Conservation (phyloP, 371 early-diverging fungal genomes). For the Circinella minor region DNA sequence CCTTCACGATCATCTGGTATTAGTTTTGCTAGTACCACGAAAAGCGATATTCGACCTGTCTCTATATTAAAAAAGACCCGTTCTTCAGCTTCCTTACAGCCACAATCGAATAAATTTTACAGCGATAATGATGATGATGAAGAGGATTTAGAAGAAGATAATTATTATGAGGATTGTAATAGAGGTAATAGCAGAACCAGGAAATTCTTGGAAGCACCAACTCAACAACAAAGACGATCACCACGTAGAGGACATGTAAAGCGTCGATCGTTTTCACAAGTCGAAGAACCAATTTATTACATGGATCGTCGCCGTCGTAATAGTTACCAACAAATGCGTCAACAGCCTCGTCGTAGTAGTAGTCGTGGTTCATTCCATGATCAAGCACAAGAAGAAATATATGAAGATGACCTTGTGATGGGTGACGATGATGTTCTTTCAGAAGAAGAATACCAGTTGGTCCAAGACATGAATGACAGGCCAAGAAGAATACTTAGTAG, state of each 20-base stretch:
- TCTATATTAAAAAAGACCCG: conserved; percentile 13
- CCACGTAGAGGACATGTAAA: background rate
- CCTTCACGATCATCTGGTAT: conserved; percentile 2
- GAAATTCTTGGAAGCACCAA: background rate
- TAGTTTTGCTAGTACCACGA: background rate
- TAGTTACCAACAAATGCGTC: too few relatives aligned
- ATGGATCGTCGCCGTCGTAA: conserved; percentile 1
- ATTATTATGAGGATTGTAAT: background rate
- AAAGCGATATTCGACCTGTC: conserved; percentile 2
- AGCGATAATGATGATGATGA: background rate
- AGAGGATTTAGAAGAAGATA: background rate
- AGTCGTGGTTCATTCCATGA: background rate
- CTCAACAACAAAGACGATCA: background rate
- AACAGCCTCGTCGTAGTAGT: background rate
- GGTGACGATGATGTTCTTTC: background rate
- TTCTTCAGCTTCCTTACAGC: conserved; percentile 8
- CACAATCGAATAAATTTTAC: background rate
- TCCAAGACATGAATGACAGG: background rate
- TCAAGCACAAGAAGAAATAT: background rate
- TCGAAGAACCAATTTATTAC: background rate
- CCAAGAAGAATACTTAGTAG: background rate
- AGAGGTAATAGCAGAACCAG: background rate
- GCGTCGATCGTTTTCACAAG: conserved; percentile 4
- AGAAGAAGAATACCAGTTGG: background rate
- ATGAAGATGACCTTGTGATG: background rate